Conservation (phyloP, 2,329 filamentous ascomycete genomes). For the Westerdykella sp. region DNA sequence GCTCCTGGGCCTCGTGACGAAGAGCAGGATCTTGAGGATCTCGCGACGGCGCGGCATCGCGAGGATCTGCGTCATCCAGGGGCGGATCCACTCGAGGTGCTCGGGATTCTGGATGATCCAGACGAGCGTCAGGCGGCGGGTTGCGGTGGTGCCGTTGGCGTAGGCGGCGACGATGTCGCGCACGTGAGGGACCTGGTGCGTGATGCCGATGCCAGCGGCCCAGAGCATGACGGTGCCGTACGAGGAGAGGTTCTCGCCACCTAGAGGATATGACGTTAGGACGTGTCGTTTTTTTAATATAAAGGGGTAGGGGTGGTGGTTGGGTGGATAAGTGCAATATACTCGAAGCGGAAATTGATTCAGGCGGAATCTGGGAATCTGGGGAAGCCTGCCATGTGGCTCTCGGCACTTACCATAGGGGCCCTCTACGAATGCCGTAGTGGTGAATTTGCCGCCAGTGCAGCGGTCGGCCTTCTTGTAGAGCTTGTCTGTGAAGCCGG, state of each 20-base stretch:
- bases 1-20: conserved; percentile 80
- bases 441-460: conserved; percentile 50
- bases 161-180: conserved; percentile 55
- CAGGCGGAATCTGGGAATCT: conserved; percentile 3
- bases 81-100: conserved; percentile 86
- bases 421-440: conserved; percentile 76
- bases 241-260: conserved; percentile 77
- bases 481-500: conserved; percentile 78
- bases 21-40: conserved; percentile 78
- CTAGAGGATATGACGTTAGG: conserved; percentile 34
- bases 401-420: conserved; percentile 57
- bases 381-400: conserved; percentile 11
- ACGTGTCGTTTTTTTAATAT: conserved; percentile 5
- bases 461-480: conserved; percentile 60
- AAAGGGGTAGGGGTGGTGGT: neutral
- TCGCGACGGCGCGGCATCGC: conserved; percentile 74
- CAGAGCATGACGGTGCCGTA: conserved; percentile 90
- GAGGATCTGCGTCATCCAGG: conserved; percentile 83
- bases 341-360: conserved; percentile 22
- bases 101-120: conserved; percentile 92
- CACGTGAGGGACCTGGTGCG: conserved; percentile 86
- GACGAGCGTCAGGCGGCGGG: conserved; percentile 72
- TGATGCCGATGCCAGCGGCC: conserved; percentile 89
- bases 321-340: conserved; percentile 1
- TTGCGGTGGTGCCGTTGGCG: conserved; percentile 68